Evolutionary conservation across 2,329 filamentous ascomycete species (phyloP).

Genomic region (Sclerotinia nivalis): DNA sequence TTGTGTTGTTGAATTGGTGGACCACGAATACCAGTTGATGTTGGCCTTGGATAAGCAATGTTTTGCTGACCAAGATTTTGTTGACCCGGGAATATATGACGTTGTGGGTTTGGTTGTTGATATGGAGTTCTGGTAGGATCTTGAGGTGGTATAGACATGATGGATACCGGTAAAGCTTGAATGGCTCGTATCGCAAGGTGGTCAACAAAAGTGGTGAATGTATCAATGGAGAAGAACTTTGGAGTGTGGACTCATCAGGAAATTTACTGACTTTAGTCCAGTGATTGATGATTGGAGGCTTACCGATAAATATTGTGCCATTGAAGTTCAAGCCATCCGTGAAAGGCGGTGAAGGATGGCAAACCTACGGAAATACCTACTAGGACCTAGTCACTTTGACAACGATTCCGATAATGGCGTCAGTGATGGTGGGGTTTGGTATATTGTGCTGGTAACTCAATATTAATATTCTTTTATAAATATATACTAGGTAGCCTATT

Average conservation of each 20-base stretch:
- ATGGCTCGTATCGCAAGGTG: constrained; percentile 21
- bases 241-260: constrained; percentile 24
- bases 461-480: background rate
- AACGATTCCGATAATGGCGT: constrained; percentile 1
- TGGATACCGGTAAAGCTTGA: constrained; percentile 20
- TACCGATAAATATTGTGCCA: background rate
- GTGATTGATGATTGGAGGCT: background rate
- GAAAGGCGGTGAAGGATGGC: background rate
- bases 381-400: too few relatives aligned
- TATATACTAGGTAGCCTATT: background rate
- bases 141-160: constrained; percentile 39
- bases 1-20: constrained; percentile 36
- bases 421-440: background rate
- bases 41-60: constrained; percentile 33
- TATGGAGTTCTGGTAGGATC: constrained; percentile 27
- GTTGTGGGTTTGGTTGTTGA: constrained; percentile 27
- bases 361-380: constrained; percentile 4
- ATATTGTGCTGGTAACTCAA: too few relatives aligned
- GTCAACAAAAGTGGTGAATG: constrained; percentile 24
- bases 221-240: constrained; percentile 23
- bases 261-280: constrained; percentile 21
- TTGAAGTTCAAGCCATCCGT: too few relatives aligned
- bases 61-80: constrained; percentile 33
- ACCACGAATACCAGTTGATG: constrained; percentile 34
- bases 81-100: constrained; percentile 31